phyloP scores from a whole-genome alignment of 2,329 filamentous ascomycete genomes.

The Microdochium paspali region DNA sequence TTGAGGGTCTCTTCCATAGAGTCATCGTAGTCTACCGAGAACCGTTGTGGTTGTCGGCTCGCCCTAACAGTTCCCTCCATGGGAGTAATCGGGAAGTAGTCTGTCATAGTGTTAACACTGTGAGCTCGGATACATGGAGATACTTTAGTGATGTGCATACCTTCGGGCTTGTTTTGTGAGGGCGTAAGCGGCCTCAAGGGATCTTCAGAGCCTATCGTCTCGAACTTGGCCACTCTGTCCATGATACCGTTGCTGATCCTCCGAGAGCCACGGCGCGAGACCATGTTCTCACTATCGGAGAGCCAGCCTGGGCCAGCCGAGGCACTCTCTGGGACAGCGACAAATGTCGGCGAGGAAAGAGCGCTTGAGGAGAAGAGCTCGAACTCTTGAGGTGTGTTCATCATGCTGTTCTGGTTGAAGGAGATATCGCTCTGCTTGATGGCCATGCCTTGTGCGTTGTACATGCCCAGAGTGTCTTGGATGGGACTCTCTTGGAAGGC shows the following conservation, averaged over 20 bases:
- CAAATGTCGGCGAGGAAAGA: constrained; percentile 39
- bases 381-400: constrained; percentile 36
- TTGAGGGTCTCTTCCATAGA: constrained; percentile 60
- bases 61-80: constrained; percentile 36
- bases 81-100: constrained; percentile 58
- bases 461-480: constrained; percentile 37
- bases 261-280: constrained; percentile 30
- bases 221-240: constrained; percentile 51
- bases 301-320: constrained; percentile 35
- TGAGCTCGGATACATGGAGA: not conserved
- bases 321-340: constrained; percentile 38
- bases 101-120: constrained; percentile 24
- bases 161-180: constrained; percentile 45
- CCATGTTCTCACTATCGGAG: constrained; percentile 36
- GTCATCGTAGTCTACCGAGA: constrained; percentile 52
- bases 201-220: constrained; percentile 37
- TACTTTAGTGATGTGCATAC: constrained; percentile 34
- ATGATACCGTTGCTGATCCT: constrained; percentile 53
- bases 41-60: constrained; percentile 34
- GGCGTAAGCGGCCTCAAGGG: constrained; percentile 51
- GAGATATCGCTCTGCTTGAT: constrained; percentile 22
- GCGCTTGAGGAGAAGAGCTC: constrained; percentile 37
- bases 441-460: constrained; percentile 15
- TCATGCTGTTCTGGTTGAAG: constrained; percentile 33
- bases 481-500: constrained; percentile 12